A percentile compares a stretch with the other conserved stretches of the same genome.
These are phyloP conservation scores for Isoetes taiwanensis DNA, from an alignment of 75 land plant species.

Conservation along the genomic window DNA sequence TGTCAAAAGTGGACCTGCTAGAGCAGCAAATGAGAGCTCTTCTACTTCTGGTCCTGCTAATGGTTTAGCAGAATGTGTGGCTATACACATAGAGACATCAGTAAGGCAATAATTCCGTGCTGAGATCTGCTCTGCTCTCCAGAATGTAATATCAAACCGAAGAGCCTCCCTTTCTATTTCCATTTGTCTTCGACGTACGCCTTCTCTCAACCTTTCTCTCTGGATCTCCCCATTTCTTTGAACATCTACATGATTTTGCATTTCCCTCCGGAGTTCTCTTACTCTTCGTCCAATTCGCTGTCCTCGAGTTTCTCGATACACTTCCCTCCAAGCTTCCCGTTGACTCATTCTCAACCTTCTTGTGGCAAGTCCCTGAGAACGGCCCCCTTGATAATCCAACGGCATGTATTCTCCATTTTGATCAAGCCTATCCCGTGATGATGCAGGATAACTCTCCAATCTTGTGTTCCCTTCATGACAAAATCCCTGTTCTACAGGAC, in stretches of 20 bases:
- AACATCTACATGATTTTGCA: background rate
- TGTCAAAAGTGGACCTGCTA: conserved; percentile 32
- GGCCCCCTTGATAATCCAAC: background rate
- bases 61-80: conserved; percentile 28
- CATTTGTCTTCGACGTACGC: conserved; percentile 9
- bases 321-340: conserved; percentile 11
- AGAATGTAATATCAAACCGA: conserved; percentile 30
- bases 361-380: background rate
- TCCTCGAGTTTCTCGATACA: conserved; percentile 7
- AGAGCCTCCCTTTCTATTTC: conserved; percentile 18
- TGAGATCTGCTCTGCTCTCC: conserved; percentile 26
- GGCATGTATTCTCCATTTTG: background rate
- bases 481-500: background rate
- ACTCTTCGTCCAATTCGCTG: conserved; percentile 10
- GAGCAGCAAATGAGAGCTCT: conserved; percentile 13
- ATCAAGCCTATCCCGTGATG: background rate
- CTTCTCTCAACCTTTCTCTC: conserved; percentile 4
- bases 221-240: background rate
- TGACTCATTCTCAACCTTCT: background rate
- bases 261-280: conserved; percentile 14
- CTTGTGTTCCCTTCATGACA: background rate
- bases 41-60: conserved; percentile 16
- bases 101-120: conserved; percentile 14
- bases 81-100: conserved; percentile 35
- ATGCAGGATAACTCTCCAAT: background rate